Conservation (phyloP, 2,329 filamentous ascomycete species). For the Fusarium multiceps region DNA sequence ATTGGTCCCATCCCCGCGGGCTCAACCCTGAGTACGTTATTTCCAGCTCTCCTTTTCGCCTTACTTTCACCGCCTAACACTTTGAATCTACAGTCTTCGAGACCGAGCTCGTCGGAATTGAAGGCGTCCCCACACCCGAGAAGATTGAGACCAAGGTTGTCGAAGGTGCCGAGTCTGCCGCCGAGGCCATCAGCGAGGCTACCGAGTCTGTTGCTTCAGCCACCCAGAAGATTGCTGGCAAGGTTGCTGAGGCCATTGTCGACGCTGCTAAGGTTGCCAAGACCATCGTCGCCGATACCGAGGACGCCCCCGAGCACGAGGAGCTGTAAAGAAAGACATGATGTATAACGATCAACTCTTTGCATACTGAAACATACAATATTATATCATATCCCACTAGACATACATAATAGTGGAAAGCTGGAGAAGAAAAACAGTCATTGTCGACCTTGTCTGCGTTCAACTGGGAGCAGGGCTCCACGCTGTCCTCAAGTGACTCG, state of each 20-base stretch:
- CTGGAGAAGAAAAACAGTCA: conserved; percentile 8
- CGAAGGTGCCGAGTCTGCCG: conserved; percentile 42
- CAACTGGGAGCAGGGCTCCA: conserved; percentile 4
- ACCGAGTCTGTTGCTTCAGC: conserved; percentile 52
- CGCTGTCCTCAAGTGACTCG: conserved; percentile 18
- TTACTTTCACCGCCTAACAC: conserved; percentile 27
- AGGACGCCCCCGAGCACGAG: conserved; percentile 68
- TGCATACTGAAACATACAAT: conserved; percentile 21
- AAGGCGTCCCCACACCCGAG: conserved; percentile 68
- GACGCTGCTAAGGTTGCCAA: conserved; percentile 65
- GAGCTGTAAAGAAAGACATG: conserved; percentile 61
- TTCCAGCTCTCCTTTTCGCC: conserved; percentile 20
- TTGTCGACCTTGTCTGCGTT: conserved; percentile 16
- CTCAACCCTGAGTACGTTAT: conserved; percentile 75
- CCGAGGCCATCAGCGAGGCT: conserved; percentile 50
- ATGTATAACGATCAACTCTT: conserved; percentile 19
- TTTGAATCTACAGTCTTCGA: conserved; percentile 75
- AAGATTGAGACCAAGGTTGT: conserved; percentile 49
- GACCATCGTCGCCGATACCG: conserved; percentile 64
- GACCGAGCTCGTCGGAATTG: conserved; percentile 87
- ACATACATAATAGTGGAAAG: conserved; percentile 6
- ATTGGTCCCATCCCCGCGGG: conserved; percentile 87
- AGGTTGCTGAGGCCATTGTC: conserved; percentile 58
- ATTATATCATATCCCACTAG: conserved; percentile 5
- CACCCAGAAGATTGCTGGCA: conserved; percentile 55